Percentiles rank a stretch among this genome's conserved stretches.
Evolutionary conservation across 2,329 filamentous ascomycete species (phyloP).

Genomic region (Epichloe uncinata): DNA sequence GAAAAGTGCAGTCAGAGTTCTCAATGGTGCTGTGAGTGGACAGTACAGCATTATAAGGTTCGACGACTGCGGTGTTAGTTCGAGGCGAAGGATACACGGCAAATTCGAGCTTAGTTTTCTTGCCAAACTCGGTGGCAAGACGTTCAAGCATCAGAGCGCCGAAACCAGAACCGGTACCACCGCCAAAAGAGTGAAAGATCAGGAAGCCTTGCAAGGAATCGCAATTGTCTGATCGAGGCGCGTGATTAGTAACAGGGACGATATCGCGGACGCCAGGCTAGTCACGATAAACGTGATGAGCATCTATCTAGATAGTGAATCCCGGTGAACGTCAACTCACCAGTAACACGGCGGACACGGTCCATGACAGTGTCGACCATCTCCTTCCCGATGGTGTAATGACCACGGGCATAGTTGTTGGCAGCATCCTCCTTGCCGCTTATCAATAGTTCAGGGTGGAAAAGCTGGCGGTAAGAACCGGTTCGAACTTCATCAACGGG

Average conservation of each 20-base stretch:
- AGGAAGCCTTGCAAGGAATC: slow-evolving; percentile 59
- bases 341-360: slow-evolving; percentile 54
- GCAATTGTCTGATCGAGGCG: slow-evolving; percentile 48
- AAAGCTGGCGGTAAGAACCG: slow-evolving; percentile 52
- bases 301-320: not conserved
- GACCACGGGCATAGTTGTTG: slow-evolving; percentile 66
- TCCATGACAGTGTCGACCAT: slow-evolving; percentile 60
- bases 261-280: not conserved
- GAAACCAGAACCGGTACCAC: slow-evolving; percentile 60
- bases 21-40: slow-evolving; percentile 65
- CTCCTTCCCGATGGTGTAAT: slow-evolving; percentile 68
- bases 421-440: slow-evolving; percentile 66
- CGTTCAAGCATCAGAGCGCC: slow-evolving; percentile 60
- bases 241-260: slow-evolving; percentile 9
- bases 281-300: not conserved
- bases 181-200: slow-evolving; percentile 63
- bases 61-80: slow-evolving; percentile 56
- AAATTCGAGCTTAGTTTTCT: slow-evolving; percentile 68
- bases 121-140: slow-evolving; percentile 57
- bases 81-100: slow-evolving; percentile 58
- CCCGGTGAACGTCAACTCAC: slow-evolving; percentile 26
- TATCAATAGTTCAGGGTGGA: slow-evolving; percentile 59
- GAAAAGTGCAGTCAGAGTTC: slow-evolving; percentile 68
- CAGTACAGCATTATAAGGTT: slow-evolving; percentile 62
- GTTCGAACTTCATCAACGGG: slow-evolving; percentile 64